These are phyloP conservation scores for Hexamita inflata DNA, from an alignment of 208 protist species.

Conservation along the genomic window DNA sequence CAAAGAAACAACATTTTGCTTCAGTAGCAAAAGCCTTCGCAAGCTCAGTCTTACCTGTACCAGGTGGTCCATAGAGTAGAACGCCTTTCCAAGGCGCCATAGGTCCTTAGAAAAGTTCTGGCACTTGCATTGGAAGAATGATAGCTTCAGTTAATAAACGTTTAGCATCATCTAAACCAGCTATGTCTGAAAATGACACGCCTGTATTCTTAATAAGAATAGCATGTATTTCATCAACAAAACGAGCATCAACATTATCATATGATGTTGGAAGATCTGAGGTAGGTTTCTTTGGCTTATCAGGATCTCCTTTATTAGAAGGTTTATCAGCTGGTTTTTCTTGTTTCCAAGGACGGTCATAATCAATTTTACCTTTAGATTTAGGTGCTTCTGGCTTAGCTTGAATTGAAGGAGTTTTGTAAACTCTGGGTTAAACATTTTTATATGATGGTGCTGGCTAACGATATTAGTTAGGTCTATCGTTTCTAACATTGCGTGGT, in stretches of 20 bases:
- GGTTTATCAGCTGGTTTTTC: too few relatives aligned
- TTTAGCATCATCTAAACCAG: slow-evolving; percentile 33
- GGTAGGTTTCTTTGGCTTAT: too few relatives aligned
- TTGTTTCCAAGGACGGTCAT: too few relatives aligned
- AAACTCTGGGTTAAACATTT: too few relatives aligned
- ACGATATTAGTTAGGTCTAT: too few relatives aligned
- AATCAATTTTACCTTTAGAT: too few relatives aligned
- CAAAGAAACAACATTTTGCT: slow-evolving; percentile 32
- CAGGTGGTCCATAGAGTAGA: slow-evolving; percentile 42
- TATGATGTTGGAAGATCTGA: too few relatives aligned
- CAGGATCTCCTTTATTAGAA: too few relatives aligned
- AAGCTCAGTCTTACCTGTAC: slow-evolving; percentile 45
- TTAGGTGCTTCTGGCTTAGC: too few relatives aligned
- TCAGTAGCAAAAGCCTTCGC: slow-evolving; percentile 40
- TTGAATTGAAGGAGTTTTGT: too few relatives aligned
- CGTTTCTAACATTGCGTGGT: too few relatives aligned
- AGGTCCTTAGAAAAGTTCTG: slow-evolving; percentile 20
- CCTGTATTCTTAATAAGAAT: neutral
- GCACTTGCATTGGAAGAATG: slow-evolving; percentile 33
- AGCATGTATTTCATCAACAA: neutral
- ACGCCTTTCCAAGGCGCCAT: slow-evolving; percentile 60
- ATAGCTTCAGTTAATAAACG: slow-evolving; percentile 32
- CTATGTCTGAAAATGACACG: slow-evolving; percentile 26
- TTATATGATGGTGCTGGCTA: too few relatives aligned
- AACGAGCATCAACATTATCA: neutral